Conservation (phyloP, 495 filamentous ascomycete genomes). For the Rhypophila decipiens region DNA sequence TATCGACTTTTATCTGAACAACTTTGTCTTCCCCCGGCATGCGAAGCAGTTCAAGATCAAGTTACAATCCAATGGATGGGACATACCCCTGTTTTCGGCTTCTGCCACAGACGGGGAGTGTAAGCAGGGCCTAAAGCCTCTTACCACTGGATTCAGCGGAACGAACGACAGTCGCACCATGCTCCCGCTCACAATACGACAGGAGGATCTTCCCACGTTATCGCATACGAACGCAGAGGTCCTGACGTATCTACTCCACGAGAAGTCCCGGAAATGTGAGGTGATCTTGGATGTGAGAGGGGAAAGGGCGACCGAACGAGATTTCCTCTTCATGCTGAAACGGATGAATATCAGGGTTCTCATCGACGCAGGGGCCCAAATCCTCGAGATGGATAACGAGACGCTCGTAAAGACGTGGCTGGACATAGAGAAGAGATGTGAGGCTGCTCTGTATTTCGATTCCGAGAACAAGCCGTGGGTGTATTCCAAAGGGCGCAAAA, state of each 20-base stretch:
- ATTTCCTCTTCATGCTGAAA: conserved; percentile 27
- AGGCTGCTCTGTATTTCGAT: conserved; percentile 29
- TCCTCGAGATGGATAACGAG: conserved; percentile 38
- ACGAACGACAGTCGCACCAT: conserved; percentile 46
- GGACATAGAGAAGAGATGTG: conserved; percentile 19
- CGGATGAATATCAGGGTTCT: conserved; percentile 32
- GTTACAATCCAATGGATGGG: conserved; percentile 49
- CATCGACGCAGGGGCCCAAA: conserved; percentile 46
- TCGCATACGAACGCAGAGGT: conserved; percentile 50
- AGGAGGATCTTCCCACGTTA: conserved; percentile 42
- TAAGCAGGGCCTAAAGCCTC: not conserved
- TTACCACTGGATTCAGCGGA: conserved; percentile 50
- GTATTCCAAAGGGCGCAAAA: conserved; percentile 20
- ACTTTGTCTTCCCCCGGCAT: conserved; percentile 48
- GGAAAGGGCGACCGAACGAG: conserved; percentile 27
- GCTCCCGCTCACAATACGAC: conserved; percentile 46
- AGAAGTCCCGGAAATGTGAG: conserved; percentile 35
- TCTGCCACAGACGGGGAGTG: not conserved
- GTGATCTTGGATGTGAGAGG: conserved; percentile 23
- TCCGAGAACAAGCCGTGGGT: conserved; percentile 30
- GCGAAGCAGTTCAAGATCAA: conserved; percentile 49
- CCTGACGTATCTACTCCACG: conserved; percentile 42
- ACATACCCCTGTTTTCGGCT: conserved; percentile 35
- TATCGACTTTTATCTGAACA: conserved; percentile 48
- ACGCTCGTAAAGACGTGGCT: conserved; percentile 44